Percentiles rank a stretch among this genome's conserved stretches.
phyloP scores from a whole-genome alignment of 805 yeast genomes.

The Scheffersomyces ergatensis region DNA sequence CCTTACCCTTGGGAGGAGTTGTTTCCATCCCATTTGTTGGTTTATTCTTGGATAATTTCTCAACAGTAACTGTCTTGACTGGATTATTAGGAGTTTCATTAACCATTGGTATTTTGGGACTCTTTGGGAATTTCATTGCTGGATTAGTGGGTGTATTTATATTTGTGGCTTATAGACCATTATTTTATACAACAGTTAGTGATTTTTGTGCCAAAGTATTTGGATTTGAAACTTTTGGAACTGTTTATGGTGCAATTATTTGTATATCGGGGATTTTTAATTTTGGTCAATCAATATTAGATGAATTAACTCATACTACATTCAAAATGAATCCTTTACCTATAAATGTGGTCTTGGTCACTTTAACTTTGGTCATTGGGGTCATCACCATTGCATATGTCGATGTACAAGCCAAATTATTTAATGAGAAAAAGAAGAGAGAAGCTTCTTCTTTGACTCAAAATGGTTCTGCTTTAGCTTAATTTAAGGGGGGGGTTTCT shows the following conservation, averaged over 20 bases:
- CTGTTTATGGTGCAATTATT: conserved; percentile 56
- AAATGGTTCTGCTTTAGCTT: neutral
- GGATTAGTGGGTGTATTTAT: conserved; percentile 46
- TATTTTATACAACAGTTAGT: conserved; percentile 55
- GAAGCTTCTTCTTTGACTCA: neutral
- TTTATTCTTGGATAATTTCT: conserved; percentile 45
- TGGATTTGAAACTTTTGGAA: conserved; percentile 61
- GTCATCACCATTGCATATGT: conserved; percentile 40
- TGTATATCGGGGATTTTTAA: conserved; percentile 52
- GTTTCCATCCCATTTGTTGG: conserved; percentile 56
- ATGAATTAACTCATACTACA: conserved; percentile 46
- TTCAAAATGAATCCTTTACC: conserved; percentile 58
- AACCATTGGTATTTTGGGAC: conserved; percentile 48
- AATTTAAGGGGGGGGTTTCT: too few relatives aligned
- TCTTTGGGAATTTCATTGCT: conserved; percentile 35
- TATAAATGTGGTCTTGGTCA: conserved; percentile 39
- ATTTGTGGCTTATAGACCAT: conserved; percentile 55
- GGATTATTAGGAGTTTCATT: conserved; percentile 41
- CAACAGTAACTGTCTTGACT: conserved; percentile 44
- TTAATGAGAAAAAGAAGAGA: conserved; percentile 6
- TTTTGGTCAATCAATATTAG: conserved; percentile 46
- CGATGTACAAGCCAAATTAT: conserved; percentile 9
- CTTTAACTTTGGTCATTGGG: conserved; percentile 43
- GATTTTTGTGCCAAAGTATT: conserved; percentile 63
- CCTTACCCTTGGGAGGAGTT: conserved; percentile 57